Evolutionary conservation across 208 protist species (phyloP), one percentile per base, ranked within the genome.

Genomic region (Leishmania arabica): DNA sequence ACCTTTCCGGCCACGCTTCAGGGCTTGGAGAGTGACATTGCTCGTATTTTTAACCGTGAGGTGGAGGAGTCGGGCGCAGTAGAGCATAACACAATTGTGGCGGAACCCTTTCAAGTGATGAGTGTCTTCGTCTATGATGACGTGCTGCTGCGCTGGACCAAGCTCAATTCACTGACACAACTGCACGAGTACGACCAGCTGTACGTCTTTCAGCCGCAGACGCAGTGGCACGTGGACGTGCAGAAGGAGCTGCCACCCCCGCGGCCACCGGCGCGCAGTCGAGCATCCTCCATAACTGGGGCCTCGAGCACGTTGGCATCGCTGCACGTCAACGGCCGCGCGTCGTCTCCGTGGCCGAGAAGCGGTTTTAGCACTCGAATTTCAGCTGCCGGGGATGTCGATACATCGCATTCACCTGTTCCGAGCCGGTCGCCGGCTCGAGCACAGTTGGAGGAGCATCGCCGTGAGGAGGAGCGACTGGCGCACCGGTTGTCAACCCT

Each of bases 141-240:
- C 78, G 81, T 56, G 15, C 64, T 75, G 24, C 65, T 93, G 70
- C 76, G 86, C 66, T 97, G 94, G 94, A 79, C 80, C n/a, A 80
- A 88, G 58, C 81, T 97, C 0, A 72, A 88, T 60, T 86, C 82
- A 3, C 56, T 87, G 34, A 56, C 86, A 3, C 92, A 97, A 79
- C 80, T 96, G n/a, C 90, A 93, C 76, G 91, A 95, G 81, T 96
- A 94, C 83, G 92, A 96, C 77, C 94, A 97, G 83, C 79, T 97
- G 7, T 97, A 97, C 79, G 84, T 92, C 24, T 97, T 95, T 74
- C 94, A 97, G 79, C 92, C 94, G 1, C 91, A 94, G 51, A 91
- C 76, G 2, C 40, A 66, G 51, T 89, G 83, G 76, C 91, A 97
- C 80, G 82, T 47, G 6, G 94, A 97, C 76, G 75, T 81, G 19